phyloP scores from a whole-genome alignment of 345 rosid species.

The Citrus inodora region DNA sequence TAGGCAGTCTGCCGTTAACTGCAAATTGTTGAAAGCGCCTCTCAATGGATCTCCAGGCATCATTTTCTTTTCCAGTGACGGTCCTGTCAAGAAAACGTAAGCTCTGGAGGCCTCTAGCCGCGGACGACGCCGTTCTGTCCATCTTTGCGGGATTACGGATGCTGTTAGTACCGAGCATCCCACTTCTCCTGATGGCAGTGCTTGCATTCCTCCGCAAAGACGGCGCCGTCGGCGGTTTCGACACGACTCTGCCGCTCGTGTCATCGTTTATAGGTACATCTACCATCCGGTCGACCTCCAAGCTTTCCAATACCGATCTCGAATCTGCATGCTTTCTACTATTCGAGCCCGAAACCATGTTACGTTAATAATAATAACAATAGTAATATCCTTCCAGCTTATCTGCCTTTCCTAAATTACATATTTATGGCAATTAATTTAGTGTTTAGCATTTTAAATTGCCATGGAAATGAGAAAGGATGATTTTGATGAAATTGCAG shows the following conservation, averaged over 20 bases:
- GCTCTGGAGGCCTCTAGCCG: slow-evolving; percentile 73
- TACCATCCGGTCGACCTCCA: slow-evolving; percentile 49
- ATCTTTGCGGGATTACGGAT: slow-evolving; percentile 24
- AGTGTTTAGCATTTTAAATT: not conserved
- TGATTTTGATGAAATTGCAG: not conserved
- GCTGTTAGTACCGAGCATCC: slow-evolving; percentile 2
- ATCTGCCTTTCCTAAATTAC: too few relatives aligned
- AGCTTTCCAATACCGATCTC: slow-evolving; percentile 62
- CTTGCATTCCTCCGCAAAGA: slow-evolving; percentile 40
- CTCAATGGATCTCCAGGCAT: slow-evolving; percentile 85
- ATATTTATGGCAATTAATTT: not conserved
- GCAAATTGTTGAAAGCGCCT: slow-evolving; percentile 66
- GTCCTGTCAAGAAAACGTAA: slow-evolving; percentile 80
- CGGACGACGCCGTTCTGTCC: slow-evolving; percentile 55
- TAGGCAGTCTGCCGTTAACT: slow-evolving; percentile 45
- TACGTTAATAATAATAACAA: not conserved
- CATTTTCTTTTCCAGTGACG: slow-evolving; percentile 64
- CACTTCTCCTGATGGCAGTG: slow-evolving; percentile 39
- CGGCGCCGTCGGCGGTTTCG: slow-evolving; percentile 25
- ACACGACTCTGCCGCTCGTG: not conserved
- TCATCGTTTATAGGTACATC: slow-evolving; percentile 32
- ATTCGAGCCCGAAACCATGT: not conserved
- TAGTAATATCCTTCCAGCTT: not conserved
- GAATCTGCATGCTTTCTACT: not conserved
- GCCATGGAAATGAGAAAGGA: not conserved